phyloP scores from a whole-genome alignment of 306 rosid genomes.

The Corylus americana region DNA sequence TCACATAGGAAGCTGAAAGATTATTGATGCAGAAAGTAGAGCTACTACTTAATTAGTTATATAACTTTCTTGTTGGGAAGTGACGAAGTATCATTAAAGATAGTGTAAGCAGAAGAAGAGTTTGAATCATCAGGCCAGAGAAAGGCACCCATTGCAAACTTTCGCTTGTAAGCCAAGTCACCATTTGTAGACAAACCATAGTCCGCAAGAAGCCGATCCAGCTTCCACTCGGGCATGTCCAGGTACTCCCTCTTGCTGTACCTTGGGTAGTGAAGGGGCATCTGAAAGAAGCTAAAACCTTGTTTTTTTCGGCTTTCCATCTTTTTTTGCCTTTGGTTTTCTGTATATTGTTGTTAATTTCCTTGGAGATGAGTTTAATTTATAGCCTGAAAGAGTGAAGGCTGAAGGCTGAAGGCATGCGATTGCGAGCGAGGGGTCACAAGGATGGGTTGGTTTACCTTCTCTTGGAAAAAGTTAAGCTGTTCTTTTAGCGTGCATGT shows the following conservation, averaged over 20 bases:
- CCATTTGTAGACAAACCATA: slow-evolving; percentile 67
- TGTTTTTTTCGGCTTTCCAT: slow-evolving; percentile 46
- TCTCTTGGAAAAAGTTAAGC: slow-evolving; percentile 28
- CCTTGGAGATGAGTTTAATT: neutral
- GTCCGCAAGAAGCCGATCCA: slow-evolving; percentile 62
- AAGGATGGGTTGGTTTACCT: slow-evolving; percentile 65
- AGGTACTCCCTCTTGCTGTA: slow-evolving; percentile 66
- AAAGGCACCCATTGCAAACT: slow-evolving; percentile 79
- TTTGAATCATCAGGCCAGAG: slow-evolving; percentile 57
- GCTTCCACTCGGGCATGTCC: slow-evolving; percentile 81
- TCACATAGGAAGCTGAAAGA: too few species aligned
- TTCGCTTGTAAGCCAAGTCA: slow-evolving; percentile 67
- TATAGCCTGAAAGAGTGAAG: slow-evolving; percentile 5
- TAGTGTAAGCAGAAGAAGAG: neutral
- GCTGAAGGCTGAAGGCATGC: slow-evolving; percentile 27
- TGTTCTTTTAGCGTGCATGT: slow-evolving; percentile 10
- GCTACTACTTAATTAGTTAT: neutral
- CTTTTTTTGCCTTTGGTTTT: neutral
- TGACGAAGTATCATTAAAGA: slow-evolving; percentile 21
- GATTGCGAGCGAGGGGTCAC: slow-evolving; percentile 52
- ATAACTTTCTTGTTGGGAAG: slow-evolving; percentile 21
- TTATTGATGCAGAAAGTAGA: too few species aligned
- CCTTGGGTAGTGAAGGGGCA: slow-evolving; percentile 83
- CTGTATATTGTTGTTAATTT: neutral
- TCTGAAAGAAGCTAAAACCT: slow-evolving; percentile 51